Percentiles rank a stretch among this genome's conserved stretches.
Conservation (phyloP, 2,329 filamentous ascomycete genomes). For the Chaetothyriales sp. region DNA sequence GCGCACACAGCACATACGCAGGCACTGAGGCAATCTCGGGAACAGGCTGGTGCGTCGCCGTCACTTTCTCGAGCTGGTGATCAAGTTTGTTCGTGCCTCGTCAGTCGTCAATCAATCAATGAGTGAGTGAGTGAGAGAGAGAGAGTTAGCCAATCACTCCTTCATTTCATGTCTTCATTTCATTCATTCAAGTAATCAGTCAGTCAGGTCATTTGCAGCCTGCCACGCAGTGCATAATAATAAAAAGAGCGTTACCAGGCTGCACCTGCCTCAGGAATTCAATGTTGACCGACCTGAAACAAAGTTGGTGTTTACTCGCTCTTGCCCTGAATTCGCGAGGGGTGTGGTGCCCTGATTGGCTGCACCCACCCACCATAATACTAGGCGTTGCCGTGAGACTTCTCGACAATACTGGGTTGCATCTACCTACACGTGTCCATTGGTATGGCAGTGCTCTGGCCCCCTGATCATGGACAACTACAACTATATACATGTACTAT, state of each 20-base stretch:
- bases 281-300: background rate
- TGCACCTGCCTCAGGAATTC: background rate
- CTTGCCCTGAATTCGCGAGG: background rate
- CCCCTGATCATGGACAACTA: no score
- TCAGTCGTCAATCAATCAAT: background rate
- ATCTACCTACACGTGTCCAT: no score
- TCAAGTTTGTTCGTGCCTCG: constrained; percentile 21
- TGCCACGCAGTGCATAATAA: background rate
- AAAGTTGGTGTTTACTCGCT: background rate
- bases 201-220: background rate
- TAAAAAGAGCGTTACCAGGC: background rate
- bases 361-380: background rate
- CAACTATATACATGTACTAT: no score
- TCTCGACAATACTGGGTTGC: no score
- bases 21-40: constrained; percentile 3
- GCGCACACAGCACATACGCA: background rate
- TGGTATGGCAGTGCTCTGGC: no score
- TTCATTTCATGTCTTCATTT: background rate
- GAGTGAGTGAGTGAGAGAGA: no score
- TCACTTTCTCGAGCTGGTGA: constrained; percentile 4
- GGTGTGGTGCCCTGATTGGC: background rate
- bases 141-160: background rate
- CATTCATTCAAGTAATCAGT: background rate
- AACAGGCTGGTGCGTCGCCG: constrained; percentile 15
- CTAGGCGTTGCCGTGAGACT: background rate